Percentiles rank a stretch among this genome's conserved stretches.
phyloP scores from a whole-genome alignment of 176 grass and related monocot species.

The Saccharum officinarum region DNA sequence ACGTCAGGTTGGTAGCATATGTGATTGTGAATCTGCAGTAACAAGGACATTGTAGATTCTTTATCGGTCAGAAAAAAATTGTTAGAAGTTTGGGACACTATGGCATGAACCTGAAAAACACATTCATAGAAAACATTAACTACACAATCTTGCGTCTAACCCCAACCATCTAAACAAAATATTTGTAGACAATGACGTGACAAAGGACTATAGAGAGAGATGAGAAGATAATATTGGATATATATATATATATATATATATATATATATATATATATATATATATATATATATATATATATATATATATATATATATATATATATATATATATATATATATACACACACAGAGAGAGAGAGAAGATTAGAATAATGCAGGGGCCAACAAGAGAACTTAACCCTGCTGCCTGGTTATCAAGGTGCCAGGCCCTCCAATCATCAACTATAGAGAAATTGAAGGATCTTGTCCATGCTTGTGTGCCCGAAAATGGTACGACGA shows the following conservation, averaged over 20 bases:
- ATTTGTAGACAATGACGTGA: too few relatives aligned
- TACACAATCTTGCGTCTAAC: not conserved
- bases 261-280: too few relatives aligned
- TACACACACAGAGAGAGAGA: too few relatives aligned
- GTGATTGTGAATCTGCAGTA: not conserved
- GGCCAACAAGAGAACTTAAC: constrained; percentile 26
- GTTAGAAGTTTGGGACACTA: not conserved
- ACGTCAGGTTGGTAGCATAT: not conserved
- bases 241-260: too few relatives aligned
- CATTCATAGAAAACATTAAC: not conserved
- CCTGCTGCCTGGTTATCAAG: constrained; percentile 48
- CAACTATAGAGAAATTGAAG: constrained; percentile 45
- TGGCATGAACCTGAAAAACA: not conserved
- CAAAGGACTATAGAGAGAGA: too few relatives aligned
- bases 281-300: too few relatives aligned
- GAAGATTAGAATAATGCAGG: too few relatives aligned
- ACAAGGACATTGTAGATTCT: not conserved
- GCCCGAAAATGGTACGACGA: constrained; percentile 24
- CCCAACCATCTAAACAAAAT: too few relatives aligned
- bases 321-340: too few relatives aligned
- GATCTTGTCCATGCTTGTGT: constrained; percentile 62
- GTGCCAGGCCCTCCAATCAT: constrained; percentile 65
- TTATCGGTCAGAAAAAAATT: not conserved
- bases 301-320: too few relatives aligned
- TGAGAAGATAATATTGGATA: too few relatives aligned